phyloP scores from a whole-genome alignment of 2,329 filamentous ascomycete genomes.

The Diplodia mutila region DNA sequence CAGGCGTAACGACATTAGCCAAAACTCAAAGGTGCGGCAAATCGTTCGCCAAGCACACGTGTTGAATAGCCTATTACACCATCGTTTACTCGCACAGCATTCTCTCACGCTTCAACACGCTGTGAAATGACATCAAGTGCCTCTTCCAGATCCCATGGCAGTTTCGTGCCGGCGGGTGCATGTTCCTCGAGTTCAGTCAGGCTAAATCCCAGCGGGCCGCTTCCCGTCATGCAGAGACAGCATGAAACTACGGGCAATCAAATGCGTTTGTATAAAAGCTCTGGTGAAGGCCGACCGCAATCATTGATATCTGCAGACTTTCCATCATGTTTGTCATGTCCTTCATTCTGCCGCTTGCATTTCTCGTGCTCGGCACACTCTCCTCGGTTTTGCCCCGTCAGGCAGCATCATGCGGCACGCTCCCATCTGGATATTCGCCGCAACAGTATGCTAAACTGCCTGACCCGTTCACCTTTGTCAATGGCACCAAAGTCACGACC shows the following conservation, averaged over 20 bases:
- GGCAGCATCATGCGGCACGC: background rate
- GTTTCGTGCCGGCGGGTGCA: background rate
- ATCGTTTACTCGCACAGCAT: background rate
- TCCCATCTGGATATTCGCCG: conserved; percentile 38
- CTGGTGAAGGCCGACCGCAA: background rate
- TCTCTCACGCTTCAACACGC: background rate
- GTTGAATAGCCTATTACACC: conserved; percentile 7
- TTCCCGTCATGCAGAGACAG: background rate
- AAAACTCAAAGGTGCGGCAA: background rate
- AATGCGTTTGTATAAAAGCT: background rate
- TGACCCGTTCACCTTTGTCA: conserved; percentile 45
- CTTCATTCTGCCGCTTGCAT: background rate
- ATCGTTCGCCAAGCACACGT: background rate
- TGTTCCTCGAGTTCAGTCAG: background rate
- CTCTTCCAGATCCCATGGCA: background rate
- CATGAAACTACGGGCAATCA: background rate
- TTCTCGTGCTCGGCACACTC: background rate
- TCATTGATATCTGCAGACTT: too few relatives aligned
- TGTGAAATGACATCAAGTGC: background rate
- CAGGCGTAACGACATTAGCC: background rate
- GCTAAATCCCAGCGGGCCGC: conserved; percentile 3
- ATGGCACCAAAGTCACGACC: conserved; percentile 41
- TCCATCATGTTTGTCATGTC: background rate
- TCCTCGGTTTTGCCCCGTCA: background rate
- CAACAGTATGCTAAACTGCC: conserved; percentile 40